Conservation (phyloP, 345 rosid genomes). For the Durio zibethinus region DNA sequence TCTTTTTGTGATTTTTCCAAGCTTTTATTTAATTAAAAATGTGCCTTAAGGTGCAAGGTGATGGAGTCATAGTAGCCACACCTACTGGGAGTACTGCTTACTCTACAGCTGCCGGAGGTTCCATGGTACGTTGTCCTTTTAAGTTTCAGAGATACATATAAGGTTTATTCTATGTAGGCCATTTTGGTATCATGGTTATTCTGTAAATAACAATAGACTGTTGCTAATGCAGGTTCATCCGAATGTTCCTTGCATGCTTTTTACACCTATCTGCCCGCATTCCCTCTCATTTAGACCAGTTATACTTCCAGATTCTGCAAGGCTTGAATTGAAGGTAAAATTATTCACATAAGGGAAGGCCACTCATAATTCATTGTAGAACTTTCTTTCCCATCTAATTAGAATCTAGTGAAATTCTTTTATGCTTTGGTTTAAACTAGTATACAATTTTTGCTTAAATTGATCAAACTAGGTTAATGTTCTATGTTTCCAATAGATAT, state of each 20-base stretch:
- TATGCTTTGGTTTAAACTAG: not conserved
- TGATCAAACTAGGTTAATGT: not conserved
- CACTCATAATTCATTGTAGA: not conserved
- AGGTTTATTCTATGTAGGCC: slow-evolving; percentile 1
- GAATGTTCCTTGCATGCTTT: slow-evolving; percentile 97
- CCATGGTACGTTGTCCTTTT: slow-evolving; percentile 62
- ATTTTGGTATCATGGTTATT: slow-evolving; percentile 3
- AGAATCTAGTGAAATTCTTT: not conserved
- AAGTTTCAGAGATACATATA: not conserved
- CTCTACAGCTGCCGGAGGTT: slow-evolving; percentile 98
- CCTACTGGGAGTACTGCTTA: slow-evolving; percentile 99
- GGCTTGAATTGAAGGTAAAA: slow-evolving; percentile 81
- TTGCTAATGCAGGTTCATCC: slow-evolving; percentile 87
- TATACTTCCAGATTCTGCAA: slow-evolving; percentile 97
- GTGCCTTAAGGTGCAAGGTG: slow-evolving; percentile 85
- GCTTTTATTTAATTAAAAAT: slow-evolving; percentile 2
- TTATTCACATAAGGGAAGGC: not conserved
- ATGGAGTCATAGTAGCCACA: slow-evolving; percentile 97
- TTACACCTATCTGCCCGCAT: slow-evolving; percentile 97
- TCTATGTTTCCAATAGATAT: not conserved
- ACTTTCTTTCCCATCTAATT: not conserved
- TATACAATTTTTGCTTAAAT: not conserved
- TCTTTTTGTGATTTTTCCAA: slow-evolving; percentile 1
- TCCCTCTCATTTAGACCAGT: slow-evolving; percentile 97
- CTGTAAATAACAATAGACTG: not conserved